A percentile compares a stretch with the other conserved stretches of the same genome.
phyloP scores from a whole-genome alignment of 805 yeast species.

The Metschnikowia kofuensis region DNA sequence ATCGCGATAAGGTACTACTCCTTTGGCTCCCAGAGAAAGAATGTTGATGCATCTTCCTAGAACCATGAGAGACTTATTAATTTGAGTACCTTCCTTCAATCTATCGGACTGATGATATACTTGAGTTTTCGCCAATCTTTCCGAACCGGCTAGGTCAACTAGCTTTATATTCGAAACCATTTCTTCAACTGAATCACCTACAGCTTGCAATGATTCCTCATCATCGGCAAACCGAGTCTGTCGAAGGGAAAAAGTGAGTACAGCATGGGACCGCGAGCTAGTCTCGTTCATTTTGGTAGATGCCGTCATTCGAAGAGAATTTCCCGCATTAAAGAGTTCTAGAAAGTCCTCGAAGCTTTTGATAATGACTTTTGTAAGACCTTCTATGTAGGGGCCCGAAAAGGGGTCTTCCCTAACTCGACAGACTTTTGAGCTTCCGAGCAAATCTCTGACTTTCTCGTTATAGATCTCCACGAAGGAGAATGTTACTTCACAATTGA shows the following conservation, averaged over 20 bases:
- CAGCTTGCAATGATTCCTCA: slow-evolving; percentile 10
- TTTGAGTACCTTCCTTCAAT: slow-evolving; percentile 70
- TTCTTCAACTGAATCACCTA: slow-evolving; percentile 43
- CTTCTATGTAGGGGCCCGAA: slow-evolving; percentile 72
- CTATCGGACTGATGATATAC: slow-evolving; percentile 53
- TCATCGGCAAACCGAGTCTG: slow-evolving; percentile 48
- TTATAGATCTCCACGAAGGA: slow-evolving; percentile 77
- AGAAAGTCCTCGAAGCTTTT: slow-evolving; percentile 49
- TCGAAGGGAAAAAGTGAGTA: slow-evolving; percentile 58
- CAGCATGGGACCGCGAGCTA: slow-evolving; percentile 81
- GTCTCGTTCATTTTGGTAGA: slow-evolving; percentile 68
- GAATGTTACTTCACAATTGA: slow-evolving; percentile 41
- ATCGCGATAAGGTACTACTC: slow-evolving; percentile 68
- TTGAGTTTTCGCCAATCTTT: slow-evolving; percentile 61
- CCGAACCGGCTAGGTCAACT: slow-evolving; percentile 85
- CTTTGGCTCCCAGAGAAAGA: slow-evolving; percentile 40
- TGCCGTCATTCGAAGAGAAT: slow-evolving; percentile 60
- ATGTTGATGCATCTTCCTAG: slow-evolving; percentile 64
- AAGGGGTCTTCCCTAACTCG: slow-evolving; percentile 64
- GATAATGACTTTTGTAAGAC: slow-evolving; percentile 51
- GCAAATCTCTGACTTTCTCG: slow-evolving; percentile 68
- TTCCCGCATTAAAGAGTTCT: slow-evolving; percentile 49
- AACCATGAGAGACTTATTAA: slow-evolving; percentile 75
- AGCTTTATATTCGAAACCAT: slow-evolving; percentile 60
- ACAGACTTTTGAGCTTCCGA: slow-evolving; percentile 34